Base-by-base conservation (phyloP, 768 basidiomycete genomes). In the Gymnopilus junonius region DNA sequence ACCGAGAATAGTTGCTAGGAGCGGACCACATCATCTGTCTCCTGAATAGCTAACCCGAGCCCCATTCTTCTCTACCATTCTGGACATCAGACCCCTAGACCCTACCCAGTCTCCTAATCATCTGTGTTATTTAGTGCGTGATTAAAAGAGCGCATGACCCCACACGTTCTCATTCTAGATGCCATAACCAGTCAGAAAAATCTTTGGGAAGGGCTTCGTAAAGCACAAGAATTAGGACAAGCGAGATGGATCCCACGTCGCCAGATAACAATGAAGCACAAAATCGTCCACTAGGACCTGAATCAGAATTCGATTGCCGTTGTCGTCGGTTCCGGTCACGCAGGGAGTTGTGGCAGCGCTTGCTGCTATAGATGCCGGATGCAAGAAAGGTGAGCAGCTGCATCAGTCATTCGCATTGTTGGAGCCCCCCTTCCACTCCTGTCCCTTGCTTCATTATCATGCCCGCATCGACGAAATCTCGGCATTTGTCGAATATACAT, bases 311-410 rank as follows among this genome's bases (percentile, higher is more conserved):
- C 43, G 55, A 63, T 57, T 82, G 77, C 67, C 67, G 78, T 90
- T 65, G 80, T 91, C 42, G 77, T 91, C 15, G 88, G 88, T 14
- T 85, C 87, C 25, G 88, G 89, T 20, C 84, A 90, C 70, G 88
- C 89, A 56, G 88, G 88, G 27, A 85, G 85, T 65, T 88, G 83
- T 62, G 87, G n/a, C 89, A 6, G 89, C 89, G 0, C 76, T 88
- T 43, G 77, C 87, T 54, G 87, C 88, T 14, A 76, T 75, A 45
- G 85, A 90, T 64, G 74, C 83, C 54, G 88, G 89, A 40, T 87
- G 87, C 73, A 76, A 73, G 54, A 80, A 81, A 72, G 81, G 82
- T 80, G 63, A 66, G 72, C 61, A 51, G 42, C 45, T 58, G 31
- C 37, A 59, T 48, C 35, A 25, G 10, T 27, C 45, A 25, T 48